Percentiles rank a stretch among this genome's conserved stretches.
Conservation (phyloP, 805 yeast genomes). For the Candida multigemmis region DNA sequence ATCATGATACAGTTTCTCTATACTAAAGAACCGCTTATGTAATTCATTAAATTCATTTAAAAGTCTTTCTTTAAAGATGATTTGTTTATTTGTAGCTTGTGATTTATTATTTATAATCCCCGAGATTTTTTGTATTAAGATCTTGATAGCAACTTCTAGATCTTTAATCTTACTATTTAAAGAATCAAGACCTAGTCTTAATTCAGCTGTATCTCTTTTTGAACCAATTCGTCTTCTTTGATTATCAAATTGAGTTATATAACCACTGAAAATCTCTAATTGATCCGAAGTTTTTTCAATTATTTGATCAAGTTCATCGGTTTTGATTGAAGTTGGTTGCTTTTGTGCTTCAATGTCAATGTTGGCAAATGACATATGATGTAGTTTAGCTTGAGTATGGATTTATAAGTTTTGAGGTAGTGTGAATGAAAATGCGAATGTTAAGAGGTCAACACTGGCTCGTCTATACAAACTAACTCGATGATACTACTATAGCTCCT, state of each 20-base stretch:
- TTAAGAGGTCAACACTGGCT: too few species aligned
- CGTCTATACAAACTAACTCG: too few species aligned
- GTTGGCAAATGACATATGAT: constrained; percentile 45
- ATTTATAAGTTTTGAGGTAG: too few species aligned
- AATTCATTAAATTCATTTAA: constrained; percentile 48
- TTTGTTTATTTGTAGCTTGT: constrained; percentile 27
- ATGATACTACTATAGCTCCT: too few species aligned
- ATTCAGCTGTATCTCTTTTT: constrained; percentile 31
- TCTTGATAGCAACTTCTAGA: constrained; percentile 21
- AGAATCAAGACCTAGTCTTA: constrained; percentile 27
- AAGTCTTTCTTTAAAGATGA: constrained; percentile 43
- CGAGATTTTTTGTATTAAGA: constrained; percentile 18
- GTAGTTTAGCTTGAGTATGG: too few species aligned
- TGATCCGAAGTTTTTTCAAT: constrained; percentile 28
- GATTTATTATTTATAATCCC: constrained; percentile 15
- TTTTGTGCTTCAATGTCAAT: constrained; percentile 42
- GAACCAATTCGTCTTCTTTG: constrained; percentile 45
- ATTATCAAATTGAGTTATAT: constrained; percentile 42
- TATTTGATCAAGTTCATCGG: constrained; percentile 22
- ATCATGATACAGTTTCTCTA: constrained; percentile 35
- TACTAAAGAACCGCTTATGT: constrained; percentile 14
- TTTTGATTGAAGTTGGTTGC: constrained; percentile 4
- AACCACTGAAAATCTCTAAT: constrained; percentile 37
- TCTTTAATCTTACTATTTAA: constrained; percentile 20
- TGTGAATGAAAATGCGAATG: too few species aligned